A percentile compares a stretch with the other conserved stretches of the same genome.
These are phyloP conservation scores for Polysphondylium violaceum DNA, from an alignment of 78 protist genomes.

Conservation along the genomic window DNA sequence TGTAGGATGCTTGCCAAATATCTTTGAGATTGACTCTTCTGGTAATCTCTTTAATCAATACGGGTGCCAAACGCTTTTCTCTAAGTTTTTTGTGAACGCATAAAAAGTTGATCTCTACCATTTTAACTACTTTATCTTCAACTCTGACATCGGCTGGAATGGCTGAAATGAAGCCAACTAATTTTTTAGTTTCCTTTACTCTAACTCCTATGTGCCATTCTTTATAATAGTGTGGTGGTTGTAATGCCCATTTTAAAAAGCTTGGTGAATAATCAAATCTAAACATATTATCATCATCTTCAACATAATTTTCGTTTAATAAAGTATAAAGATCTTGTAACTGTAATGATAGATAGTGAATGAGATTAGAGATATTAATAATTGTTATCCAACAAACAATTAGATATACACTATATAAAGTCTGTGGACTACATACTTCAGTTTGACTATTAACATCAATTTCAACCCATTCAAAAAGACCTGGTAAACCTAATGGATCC, in stretches of 20 bases:
- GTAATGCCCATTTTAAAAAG: slow-evolving; percentile 98
- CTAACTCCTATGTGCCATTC: slow-evolving; percentile 97
- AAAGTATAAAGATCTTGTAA: slow-evolving; percentile 91
- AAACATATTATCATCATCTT: slow-evolving; percentile 98
- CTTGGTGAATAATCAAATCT: slow-evolving; percentile 97
- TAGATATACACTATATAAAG: too few species aligned
- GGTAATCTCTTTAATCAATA: slow-evolving; percentile 98
- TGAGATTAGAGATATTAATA: neutral
- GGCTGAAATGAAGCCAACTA: slow-evolving; percentile 97
- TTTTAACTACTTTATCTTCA: slow-evolving; percentile 24
- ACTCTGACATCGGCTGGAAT: slow-evolving; percentile 92
- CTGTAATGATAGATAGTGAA: slow-evolving; percentile 26
- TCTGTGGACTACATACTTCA: slow-evolving; percentile 44
- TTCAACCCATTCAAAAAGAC: slow-evolving; percentile 90
- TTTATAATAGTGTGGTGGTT: slow-evolving; percentile 92
- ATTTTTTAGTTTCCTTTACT: slow-evolving; percentile 47
- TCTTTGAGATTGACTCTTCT: slow-evolving; percentile 94
- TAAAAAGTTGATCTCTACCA: slow-evolving; percentile 98
- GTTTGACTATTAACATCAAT: slow-evolving; percentile 77
- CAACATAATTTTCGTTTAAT: slow-evolving; percentile 96
- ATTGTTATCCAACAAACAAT: neutral
- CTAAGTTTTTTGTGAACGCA: slow-evolving; percentile 98
- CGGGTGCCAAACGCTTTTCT: slow-evolving; percentile 96
- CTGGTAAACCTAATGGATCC: slow-evolving; percentile 94
- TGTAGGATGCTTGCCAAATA: slow-evolving; percentile 96